These are phyloP conservation scores for Candida gigantensis DNA, from an alignment of 1,139 yeast genomes.

Conservation along the genomic window DNA sequence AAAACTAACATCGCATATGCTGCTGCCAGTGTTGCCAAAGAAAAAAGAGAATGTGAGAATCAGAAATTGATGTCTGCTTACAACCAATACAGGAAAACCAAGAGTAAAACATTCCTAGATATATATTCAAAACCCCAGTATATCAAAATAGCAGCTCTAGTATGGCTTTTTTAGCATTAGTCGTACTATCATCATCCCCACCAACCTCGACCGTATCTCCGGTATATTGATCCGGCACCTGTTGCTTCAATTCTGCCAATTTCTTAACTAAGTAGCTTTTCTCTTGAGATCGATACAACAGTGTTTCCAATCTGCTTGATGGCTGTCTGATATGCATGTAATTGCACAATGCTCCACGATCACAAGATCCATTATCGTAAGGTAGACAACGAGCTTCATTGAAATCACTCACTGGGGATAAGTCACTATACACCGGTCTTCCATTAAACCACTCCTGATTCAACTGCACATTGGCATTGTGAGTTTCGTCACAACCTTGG, in stretches of 20 bases:
- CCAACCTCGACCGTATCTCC: neutral
- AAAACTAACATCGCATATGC: too few relatives aligned
- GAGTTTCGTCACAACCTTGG: conserved; percentile 56
- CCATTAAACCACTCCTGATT: conserved; percentile 83
- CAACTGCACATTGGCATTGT: conserved; percentile 56
- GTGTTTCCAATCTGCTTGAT: conserved; percentile 37
- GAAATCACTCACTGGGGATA: conserved; percentile 74
- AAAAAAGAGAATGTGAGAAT: too few relatives aligned
- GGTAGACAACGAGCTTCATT: conserved; percentile 76
- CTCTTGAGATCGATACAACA: conserved; percentile 41
- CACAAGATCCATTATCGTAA: conserved; percentile 63
- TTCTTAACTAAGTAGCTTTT: conserved; percentile 25
- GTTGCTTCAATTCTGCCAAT: conserved; percentile 8
- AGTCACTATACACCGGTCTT: conserved; percentile 78
- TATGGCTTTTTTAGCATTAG: neutral
- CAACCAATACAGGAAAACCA: too few relatives aligned
- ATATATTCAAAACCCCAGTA: too few relatives aligned
- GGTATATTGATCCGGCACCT: neutral
- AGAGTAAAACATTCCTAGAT: too few relatives aligned
- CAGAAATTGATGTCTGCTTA: too few relatives aligned
- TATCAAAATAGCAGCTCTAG: neutral
- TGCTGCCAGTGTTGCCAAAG: too few relatives aligned
- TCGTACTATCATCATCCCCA: neutral
- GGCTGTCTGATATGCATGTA: conserved; percentile 81
- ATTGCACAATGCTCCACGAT: conserved; percentile 81